phyloP scores from a whole-genome alignment of 306 rosid species.

The Acacia melanoxylon region DNA sequence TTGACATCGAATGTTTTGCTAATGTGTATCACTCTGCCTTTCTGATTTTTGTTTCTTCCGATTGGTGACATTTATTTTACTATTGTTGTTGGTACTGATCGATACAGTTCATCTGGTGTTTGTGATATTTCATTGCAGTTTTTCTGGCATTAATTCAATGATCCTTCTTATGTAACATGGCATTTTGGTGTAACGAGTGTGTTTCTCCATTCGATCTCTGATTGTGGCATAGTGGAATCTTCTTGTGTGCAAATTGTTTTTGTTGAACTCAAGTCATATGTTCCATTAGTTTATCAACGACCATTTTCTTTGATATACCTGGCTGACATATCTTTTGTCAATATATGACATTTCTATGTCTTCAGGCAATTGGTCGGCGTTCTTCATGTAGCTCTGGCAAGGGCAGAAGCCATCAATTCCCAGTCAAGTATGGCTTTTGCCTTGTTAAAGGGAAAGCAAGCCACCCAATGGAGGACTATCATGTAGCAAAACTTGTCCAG shows the following conservation, averaged over 20 bases:
- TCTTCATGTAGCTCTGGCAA: constrained; percentile 80
- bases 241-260: neutral
- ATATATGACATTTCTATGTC: constrained; percentile 23
- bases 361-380: constrained; percentile 67
- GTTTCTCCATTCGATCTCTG: constrained; percentile 26
- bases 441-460: constrained; percentile 95
- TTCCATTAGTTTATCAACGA: neutral
- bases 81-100: constrained; percentile 1
- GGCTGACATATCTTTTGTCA: neutral
- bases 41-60: neutral
- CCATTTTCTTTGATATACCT: neutral
- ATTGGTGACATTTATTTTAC: neutral
- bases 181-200: neutral
- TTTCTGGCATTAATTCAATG: constrained; percentile 23
- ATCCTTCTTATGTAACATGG: neutral
- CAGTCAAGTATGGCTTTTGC: constrained; percentile 82
- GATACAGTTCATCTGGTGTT: constrained; percentile 5
- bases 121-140: neutral
- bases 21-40: constrained; percentile 5
- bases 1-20: neutral
- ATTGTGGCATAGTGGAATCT: constrained; percentile 23
- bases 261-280: neutral
- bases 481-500: constrained; percentile 69
- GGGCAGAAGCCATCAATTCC: constrained; percentile 66
- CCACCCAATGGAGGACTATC: constrained; percentile 95